These are phyloP conservation scores for Neostapfia colusana DNA, from an alignment of 176 grass and related monocot genomes.

Conservation along the genomic window DNA sequence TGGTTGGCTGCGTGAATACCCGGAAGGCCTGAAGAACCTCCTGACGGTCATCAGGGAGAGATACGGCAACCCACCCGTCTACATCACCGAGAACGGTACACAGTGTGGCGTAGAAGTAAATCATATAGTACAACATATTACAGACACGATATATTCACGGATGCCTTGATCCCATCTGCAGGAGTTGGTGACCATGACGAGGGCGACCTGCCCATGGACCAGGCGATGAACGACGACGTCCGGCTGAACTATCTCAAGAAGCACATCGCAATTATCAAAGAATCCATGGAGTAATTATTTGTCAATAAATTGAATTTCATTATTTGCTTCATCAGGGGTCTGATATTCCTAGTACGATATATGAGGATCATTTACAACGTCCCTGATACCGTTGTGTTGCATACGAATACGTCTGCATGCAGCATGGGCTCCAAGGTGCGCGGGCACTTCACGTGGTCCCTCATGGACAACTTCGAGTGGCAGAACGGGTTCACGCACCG, in stretches of 20 bases:
- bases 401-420: background rate
- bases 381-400: background rate
- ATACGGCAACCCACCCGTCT: slow-evolving; percentile 38
- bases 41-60: slow-evolving; percentile 33
- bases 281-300: background rate
- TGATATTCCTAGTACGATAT: no score
- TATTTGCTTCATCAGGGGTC: no score
- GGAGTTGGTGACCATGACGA: background rate
- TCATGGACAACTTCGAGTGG: slow-evolving; percentile 56
- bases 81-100: slow-evolving; percentile 51
- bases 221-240: background rate
- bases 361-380: background rate
- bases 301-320: background rate
- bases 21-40: slow-evolving; percentile 31
- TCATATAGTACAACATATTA: background rate
- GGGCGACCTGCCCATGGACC: background rate
- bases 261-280: slow-evolving; percentile 5
- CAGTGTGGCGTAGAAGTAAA: background rate
- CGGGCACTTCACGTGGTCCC: slow-evolving; percentile 44
- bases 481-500: background rate
- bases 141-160: background rate
- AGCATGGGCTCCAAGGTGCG: slow-evolving; percentile 26
- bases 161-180: background rate
- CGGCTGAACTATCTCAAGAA: slow-evolving; percentile 29
- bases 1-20: background rate